Conservation (phyloP, 2,329 filamentous ascomycete species). For the Macrophomina pseudophaseolina region DNA sequence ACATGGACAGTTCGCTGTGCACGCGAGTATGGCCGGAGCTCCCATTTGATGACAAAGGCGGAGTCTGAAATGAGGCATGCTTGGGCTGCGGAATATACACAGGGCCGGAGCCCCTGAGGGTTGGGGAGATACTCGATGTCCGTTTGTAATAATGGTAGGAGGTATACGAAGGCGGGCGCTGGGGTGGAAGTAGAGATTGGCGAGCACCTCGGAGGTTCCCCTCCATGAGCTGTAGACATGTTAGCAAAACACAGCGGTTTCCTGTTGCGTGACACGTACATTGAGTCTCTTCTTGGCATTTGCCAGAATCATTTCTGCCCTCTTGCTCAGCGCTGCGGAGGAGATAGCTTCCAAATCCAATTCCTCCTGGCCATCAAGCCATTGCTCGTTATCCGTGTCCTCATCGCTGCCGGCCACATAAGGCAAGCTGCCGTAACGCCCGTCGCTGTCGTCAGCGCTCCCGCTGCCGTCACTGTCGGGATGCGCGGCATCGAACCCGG, state of each 20-base stretch:
- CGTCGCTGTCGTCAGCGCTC: constrained; percentile 39
- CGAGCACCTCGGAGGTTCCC: constrained; percentile 83
- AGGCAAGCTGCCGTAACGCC: constrained; percentile 36
- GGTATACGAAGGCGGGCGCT: constrained; percentile 39
- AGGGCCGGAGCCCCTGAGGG: constrained; percentile 36
- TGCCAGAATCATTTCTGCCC: constrained; percentile 87
- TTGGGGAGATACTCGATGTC: constrained; percentile 39
- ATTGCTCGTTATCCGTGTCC: constrained; percentile 44
- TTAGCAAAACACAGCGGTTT: constrained; percentile 33
- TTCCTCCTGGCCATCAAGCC: constrained; percentile 45
- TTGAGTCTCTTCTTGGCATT: constrained; percentile 90
- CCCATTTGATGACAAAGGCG: constrained; percentile 38
- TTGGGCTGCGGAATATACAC: constrained; percentile 22
- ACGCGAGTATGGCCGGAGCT: constrained; percentile 46
- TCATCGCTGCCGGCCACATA: constrained; percentile 34
- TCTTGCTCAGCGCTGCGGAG: constrained; percentile 75
- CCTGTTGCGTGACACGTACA: constrained; percentile 58
- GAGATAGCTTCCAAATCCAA: constrained; percentile 68
- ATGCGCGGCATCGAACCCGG: constrained; percentile 10
- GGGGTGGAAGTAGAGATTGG: constrained; percentile 64
- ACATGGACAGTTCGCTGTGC: constrained; percentile 49
- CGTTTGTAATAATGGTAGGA: constrained; percentile 50
- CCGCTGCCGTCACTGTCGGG: constrained; percentile 19
- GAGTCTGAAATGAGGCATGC: constrained; percentile 24
- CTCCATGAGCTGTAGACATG: constrained; percentile 77